These are phyloP conservation scores for Lippia alba DNA, from an alignment of 305 asterid species.

Conservation along the genomic window DNA sequence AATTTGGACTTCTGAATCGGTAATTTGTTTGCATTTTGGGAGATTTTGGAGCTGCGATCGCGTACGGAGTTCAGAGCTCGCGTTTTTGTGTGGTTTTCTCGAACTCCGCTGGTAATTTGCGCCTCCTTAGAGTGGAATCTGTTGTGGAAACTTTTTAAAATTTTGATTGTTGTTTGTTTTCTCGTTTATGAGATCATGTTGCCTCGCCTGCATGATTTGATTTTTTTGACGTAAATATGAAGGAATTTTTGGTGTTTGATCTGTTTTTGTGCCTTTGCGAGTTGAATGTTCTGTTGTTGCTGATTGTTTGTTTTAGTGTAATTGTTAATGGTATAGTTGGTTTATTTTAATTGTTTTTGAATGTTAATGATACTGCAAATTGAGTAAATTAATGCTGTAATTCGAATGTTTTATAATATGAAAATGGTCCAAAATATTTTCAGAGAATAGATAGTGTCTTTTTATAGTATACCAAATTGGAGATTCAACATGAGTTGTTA, in stretches of 20 bases:
- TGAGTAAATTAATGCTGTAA: not conserved
- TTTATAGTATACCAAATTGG: conserved; percentile 1
- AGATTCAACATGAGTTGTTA: not conserved
- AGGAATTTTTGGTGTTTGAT: conserved; percentile 7
- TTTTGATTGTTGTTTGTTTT: conserved; percentile 1
- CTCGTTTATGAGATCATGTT: conserved; percentile 20
- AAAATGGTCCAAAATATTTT: not conserved
- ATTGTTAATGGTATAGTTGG: not conserved
- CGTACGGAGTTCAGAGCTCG: conserved; percentile 43
- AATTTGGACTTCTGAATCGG: not conserved
- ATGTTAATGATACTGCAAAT: not conserved
- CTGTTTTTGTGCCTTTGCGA: not conserved
- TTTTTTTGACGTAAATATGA: conserved; percentile 22
- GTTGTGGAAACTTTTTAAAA: not conserved
- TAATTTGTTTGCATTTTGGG: conserved; percentile 21
- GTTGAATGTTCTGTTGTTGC: not conserved
- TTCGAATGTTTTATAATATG: not conserved
- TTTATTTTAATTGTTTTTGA: not conserved
- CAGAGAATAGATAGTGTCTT: conserved; percentile 1
- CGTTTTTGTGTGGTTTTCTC: conserved; percentile 30
- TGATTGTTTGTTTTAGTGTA: conserved; percentile 18
- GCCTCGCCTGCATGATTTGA: conserved; percentile 20
- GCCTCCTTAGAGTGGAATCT: not conserved
- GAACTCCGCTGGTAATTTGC: conserved; percentile 43
- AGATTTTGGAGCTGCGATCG: conserved; percentile 33